Evolutionary conservation across 495 filamentous ascomycete species (phyloP).

Genomic region (Aspergillus olivimuriae): DNA sequence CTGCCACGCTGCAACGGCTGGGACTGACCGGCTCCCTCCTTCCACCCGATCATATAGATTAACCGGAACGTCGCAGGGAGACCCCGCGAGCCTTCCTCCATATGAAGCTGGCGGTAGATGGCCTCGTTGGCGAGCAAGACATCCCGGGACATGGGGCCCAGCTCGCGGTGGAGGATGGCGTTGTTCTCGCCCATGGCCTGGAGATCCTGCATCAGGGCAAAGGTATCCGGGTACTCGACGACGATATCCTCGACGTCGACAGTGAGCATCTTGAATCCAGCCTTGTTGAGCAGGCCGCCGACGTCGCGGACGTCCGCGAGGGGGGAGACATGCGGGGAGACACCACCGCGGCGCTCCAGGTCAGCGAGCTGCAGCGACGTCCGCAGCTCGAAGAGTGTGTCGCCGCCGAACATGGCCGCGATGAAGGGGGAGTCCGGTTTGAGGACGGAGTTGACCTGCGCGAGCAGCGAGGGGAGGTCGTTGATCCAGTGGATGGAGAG

Average conservation of each 20-base stretch:
- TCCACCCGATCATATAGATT: slow-evolving; percentile 99
- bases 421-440: slow-evolving; percentile 92
- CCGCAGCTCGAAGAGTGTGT: slow-evolving; percentile 89
- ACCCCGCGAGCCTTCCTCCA: slow-evolving; percentile 56
- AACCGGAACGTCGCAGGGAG: slow-evolving; percentile 87
- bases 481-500: slow-evolving; percentile 97
- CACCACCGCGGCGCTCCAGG: slow-evolving; percentile 78
- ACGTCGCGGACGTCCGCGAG: slow-evolving; percentile 89
- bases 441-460: slow-evolving; percentile 73
- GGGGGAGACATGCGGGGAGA: slow-evolving; percentile 80
- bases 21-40: slow-evolving; percentile 69
- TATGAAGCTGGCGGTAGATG: slow-evolving; percentile 82
- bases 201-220: slow-evolving; percentile 86
- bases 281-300: slow-evolving; percentile 75
- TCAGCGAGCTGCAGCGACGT: slow-evolving; percentile 92
- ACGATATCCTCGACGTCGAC: slow-evolving; percentile 97
- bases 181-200: slow-evolving; percentile 94
- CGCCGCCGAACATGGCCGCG: slow-evolving; percentile 92
- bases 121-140: slow-evolving; percentile 82
- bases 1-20: slow-evolving; percentile 78
- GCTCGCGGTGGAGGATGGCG: slow-evolving; percentile 73
- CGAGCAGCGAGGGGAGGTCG: slow-evolving; percentile 77
- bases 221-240: slow-evolving; percentile 89
- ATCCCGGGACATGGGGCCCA: slow-evolving; percentile 68
- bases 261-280: slow-evolving; percentile 92